Evolutionary conservation across 108 stramenopile species (phyloP).

Genomic region (Pseudonitzschia multiseries): DNA sequence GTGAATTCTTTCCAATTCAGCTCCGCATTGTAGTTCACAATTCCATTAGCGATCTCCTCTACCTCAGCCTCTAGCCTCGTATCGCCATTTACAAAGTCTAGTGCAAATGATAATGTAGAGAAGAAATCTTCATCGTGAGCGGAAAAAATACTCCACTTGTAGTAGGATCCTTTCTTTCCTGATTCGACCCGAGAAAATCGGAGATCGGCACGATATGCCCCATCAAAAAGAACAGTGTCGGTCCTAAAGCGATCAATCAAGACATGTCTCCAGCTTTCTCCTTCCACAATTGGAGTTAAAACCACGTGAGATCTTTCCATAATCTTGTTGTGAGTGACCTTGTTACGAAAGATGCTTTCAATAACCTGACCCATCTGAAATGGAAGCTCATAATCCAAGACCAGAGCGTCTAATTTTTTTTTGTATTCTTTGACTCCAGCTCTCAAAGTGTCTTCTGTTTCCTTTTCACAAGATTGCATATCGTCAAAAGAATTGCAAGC

Average conservation of each 20-base stretch:
- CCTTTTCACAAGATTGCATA: constrained; percentile 20
- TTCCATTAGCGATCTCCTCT: constrained; percentile 19
- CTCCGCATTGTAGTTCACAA: constrained; percentile 5
- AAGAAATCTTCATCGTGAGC: background rate
- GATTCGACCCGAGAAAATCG: background rate
- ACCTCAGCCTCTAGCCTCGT: constrained; percentile 3
- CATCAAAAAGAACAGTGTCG: constrained; percentile 19
- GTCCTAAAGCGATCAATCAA: constrained; percentile 19
- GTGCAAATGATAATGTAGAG: background rate
- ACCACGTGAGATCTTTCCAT: constrained; percentile 8
- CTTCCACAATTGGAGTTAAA: constrained; percentile 8
- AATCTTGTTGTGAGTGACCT: constrained; percentile 9
- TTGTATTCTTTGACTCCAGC: background rate
- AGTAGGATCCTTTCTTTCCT: constrained; percentile 6
- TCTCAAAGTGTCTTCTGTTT: constrained; percentile 1
- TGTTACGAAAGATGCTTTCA: constrained; percentile 21
- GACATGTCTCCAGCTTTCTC: constrained; percentile 3
- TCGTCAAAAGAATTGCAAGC: constrained; percentile 17
- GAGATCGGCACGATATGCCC: constrained; percentile 13
- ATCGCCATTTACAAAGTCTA: background rate
- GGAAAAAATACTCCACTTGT: constrained; percentile 16
- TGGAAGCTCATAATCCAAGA: constrained; percentile 16
- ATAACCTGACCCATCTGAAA: constrained; percentile 27
- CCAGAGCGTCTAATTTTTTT: constrained; percentile 25
- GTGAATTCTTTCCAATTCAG: constrained; percentile 3